Evolutionary conservation across 176 grass and related monocot genomes (phyloP), one percentile per base, ranked within the genome.

Genomic region (bread wheat (Triticum aestivum)): DNA sequence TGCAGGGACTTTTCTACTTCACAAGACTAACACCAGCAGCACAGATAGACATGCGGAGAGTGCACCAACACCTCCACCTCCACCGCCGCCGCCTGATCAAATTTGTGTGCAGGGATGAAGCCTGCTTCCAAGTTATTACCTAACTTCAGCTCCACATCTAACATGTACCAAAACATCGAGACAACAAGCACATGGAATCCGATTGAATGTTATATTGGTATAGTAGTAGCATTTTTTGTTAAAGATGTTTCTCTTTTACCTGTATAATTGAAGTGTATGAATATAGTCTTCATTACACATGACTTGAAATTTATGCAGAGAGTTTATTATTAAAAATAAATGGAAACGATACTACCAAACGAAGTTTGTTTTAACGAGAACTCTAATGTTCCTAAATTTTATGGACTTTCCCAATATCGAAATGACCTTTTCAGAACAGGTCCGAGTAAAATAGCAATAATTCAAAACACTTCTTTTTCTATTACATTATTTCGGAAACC

Each of bases 1-100:
- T 5, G 90, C 89, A 5, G 94, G 89, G 12, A 97, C 87, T 61
- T 96, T 96, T 77, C 88, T 96, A 47, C 91, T 97, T 37, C 94
- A 97, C 89, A 97, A 93, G 86, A 93, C 91, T 21, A 92, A 54
- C 27, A 76, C 73, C 45, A 76, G 26, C 27, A 76, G 18, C 73
- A 54, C 45, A 76, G 73, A 76, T 54, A 51, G 44, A 9, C 85
- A 93, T 77, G 87, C 91, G 81, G 87, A 81, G 12, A 92, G 85
- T 77, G 75, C 47, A 49, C 20, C 9, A 24, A 59, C 82, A 17
- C 33, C 51, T 21, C 75, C 85, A 15, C 42, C 38, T 39, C 69
- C 85, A 56, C 24, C 73, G 27, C 86, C 65, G 21, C 75, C 85
- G 64, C 41, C 69, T 82, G 80, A 78, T 32, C 85, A 90, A 83